These are phyloP conservation scores for Malassezia nana DNA, from an alignment of 1,284 basidiomycete genomes.

Conservation along the genomic window DNA sequence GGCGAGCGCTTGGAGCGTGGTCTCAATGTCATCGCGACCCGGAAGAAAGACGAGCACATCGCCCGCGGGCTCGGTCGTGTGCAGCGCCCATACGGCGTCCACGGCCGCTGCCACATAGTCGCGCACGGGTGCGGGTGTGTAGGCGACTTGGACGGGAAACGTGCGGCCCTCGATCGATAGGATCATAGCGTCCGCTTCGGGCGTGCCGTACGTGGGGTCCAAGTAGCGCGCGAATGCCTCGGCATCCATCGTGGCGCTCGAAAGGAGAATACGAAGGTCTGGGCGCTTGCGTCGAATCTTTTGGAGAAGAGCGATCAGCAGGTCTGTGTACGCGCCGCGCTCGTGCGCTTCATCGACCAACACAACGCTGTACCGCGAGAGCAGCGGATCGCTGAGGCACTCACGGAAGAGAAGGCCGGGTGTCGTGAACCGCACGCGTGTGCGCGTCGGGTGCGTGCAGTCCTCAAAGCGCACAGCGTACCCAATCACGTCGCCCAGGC, in stretches of 20 bases:
- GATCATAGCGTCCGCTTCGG: constrained; percentile 22
- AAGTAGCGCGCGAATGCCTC: constrained; percentile 80
- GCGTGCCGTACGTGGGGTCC: constrained; percentile 14
- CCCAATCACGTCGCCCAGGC: constrained; percentile 69
- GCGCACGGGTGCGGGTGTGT: constrained; percentile 40
- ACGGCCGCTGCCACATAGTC: constrained; percentile 48
- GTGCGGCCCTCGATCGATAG: constrained; percentile 48
- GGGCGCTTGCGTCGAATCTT: constrained; percentile 79
- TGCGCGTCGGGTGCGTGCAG: constrained; percentile 35
- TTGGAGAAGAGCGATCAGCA: constrained; percentile 49
- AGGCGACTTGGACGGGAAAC: constrained; percentile 49
- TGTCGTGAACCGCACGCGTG: constrained; percentile 46
- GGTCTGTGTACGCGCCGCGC: constrained; percentile 48
- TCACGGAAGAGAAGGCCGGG: constrained; percentile 38
- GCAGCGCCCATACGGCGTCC: constrained; percentile 49
- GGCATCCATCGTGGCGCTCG: constrained; percentile 90
- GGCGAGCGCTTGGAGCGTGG: constrained; percentile 67
- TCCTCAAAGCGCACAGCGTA: constrained; percentile 51
- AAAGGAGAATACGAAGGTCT: constrained; percentile 76
- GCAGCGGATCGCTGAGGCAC: constrained; percentile 33
- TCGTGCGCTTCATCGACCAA: constrained; percentile 52
- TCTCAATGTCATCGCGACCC: constrained; percentile 55
- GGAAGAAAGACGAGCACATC: constrained; percentile 53
- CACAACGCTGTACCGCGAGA: constrained; percentile 44
- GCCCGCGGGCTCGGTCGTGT: constrained; percentile 47